Conservation (phyloP, 306 rosid genomes). For the Medicago ruthenica region DNA sequence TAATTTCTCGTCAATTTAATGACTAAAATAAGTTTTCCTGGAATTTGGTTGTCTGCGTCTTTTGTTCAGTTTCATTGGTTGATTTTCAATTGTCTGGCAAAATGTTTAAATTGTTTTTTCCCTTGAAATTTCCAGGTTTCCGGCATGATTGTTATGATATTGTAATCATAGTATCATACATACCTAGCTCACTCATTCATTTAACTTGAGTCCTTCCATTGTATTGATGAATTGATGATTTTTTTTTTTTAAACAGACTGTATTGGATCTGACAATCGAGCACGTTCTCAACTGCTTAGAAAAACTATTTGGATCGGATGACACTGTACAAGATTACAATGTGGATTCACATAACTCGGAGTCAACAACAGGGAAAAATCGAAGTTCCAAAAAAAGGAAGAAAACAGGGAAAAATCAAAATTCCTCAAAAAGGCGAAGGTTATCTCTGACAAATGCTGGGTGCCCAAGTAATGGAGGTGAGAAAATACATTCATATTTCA, state of each 20-base stretch:
- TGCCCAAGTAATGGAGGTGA: slow-evolving; percentile 54
- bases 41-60: slow-evolving; percentile 23
- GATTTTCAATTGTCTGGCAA: slow-evolving; percentile 2
- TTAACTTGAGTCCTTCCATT: slow-evolving; percentile 1
- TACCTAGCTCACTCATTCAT: slow-evolving; percentile 19
- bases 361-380: slow-evolving; percentile 46
- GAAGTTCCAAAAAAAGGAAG: slow-evolving; percentile 32
- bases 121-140: slow-evolving; percentile 20
- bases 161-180: not conserved
- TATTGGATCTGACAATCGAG: slow-evolving; percentile 64
- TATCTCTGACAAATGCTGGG: slow-evolving; percentile 45
- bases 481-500: slow-evolving; percentile 39
- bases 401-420: not conserved
- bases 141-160: not conserved
- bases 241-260: slow-evolving; percentile 50
- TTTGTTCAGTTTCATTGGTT: slow-evolving; percentile 16
- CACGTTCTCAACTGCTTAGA: slow-evolving; percentile 65
- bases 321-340: slow-evolving; percentile 39
- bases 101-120: slow-evolving; percentile 21
- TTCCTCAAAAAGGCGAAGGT: slow-evolving; percentile 43
- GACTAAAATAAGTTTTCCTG: slow-evolving; percentile 21
- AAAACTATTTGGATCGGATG: slow-evolving; percentile 59
- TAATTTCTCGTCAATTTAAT: slow-evolving; percentile 8
- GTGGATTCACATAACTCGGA: slow-evolving; percentile 42
- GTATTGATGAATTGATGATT: not conserved